phyloP scores from a whole-genome alignment of 768 basidiomycete genomes.

The Panaeolus papilionaceus region DNA sequence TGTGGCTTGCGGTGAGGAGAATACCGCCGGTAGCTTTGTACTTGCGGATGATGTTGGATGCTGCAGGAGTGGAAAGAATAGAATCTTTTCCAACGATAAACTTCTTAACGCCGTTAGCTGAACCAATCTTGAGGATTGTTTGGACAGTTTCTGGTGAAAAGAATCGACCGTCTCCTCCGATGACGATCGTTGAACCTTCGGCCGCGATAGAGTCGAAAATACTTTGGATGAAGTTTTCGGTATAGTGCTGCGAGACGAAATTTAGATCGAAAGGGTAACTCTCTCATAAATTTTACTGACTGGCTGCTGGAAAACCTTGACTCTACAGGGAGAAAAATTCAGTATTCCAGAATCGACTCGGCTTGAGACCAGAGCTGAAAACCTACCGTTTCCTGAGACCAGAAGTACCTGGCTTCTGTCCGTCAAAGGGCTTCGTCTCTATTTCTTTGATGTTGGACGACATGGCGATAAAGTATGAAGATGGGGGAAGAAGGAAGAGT shows the following conservation, averaged over 20 bases:
- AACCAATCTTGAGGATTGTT: slow-evolving; percentile 91
- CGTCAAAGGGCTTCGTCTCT: slow-evolving; percentile 85
- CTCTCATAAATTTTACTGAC: slow-evolving; percentile 45
- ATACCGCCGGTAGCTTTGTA: slow-evolving; percentile 98
- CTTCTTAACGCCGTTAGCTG: slow-evolving; percentile 91
- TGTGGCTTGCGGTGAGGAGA: slow-evolving; percentile 95
- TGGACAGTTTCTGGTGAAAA: slow-evolving; percentile 88
- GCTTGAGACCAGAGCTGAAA: neutral
- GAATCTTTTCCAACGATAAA: slow-evolving; percentile 92
- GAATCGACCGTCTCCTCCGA: slow-evolving; percentile 97
- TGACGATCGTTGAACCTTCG: slow-evolving; percentile 83
- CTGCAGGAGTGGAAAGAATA: slow-evolving; percentile 97
- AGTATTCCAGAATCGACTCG: slow-evolving; percentile 16
- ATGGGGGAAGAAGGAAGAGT: slow-evolving; percentile 20
- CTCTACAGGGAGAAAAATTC: slow-evolving; percentile 54
- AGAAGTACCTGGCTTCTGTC: slow-evolving; percentile 98
- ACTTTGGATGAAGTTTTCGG: slow-evolving; percentile 97
- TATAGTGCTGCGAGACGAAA: slow-evolving; percentile 79
- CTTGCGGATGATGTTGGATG: slow-evolving; percentile 93
- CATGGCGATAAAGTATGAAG: slow-evolving; percentile 36
- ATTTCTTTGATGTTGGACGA: slow-evolving; percentile 67
- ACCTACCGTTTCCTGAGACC: slow-evolving; percentile 92
- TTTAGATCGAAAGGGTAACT: neutral
- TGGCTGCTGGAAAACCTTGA: slow-evolving; percentile 98
- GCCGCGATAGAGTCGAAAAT: slow-evolving; percentile 91